Evolutionary conservation across 225 moss, liverwort and hornwort genomes (phyloP).

Genomic region (Sphagnum contortum): DNA sequence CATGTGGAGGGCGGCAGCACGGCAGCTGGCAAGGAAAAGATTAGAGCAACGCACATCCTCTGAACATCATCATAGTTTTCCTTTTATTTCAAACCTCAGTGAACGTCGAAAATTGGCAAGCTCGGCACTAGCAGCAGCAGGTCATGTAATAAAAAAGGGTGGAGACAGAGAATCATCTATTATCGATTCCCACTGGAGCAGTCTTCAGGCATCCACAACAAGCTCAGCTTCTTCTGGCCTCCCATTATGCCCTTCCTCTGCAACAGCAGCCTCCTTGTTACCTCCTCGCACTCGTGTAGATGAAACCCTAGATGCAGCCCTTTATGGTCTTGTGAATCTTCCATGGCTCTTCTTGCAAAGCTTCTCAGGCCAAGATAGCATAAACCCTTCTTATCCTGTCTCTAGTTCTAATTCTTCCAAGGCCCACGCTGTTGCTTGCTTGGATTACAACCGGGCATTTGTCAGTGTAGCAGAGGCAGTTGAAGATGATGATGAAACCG

Average conservation of each 20-base stretch:
- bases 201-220: conserved; percentile 4
- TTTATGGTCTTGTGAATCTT: conserved; percentile 68
- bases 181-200: conserved; percentile 17
- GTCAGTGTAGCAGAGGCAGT: conserved; percentile 36
- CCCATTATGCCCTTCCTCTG: conserved; percentile 2
- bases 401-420: neutral
- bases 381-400: conserved; percentile 30
- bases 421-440: conserved; percentile 12
- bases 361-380: conserved; percentile 14
- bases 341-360: conserved; percentile 70
- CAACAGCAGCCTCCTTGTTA: neutral
- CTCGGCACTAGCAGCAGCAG: conserved; percentile 26
- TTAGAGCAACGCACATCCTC: conserved; percentile 14
- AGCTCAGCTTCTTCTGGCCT: neutral
- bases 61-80: conserved; percentile 16
- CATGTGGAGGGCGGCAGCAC: conserved; percentile 58
- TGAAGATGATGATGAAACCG: conserved; percentile 22
- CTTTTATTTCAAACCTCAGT: conserved; percentile 27
- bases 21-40: conserved; percentile 38
- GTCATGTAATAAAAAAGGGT: conserved; percentile 22
- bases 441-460: conserved; percentile 36
- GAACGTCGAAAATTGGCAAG: conserved; percentile 37
- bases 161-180: conserved; percentile 28
- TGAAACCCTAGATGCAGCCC: conserved; percentile 71
- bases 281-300: conserved; percentile 25